A percentile compares a stretch with the other conserved stretches of the same genome.
Conservation (phyloP, 331 rosid species). For the Malus hybrid region DNA sequence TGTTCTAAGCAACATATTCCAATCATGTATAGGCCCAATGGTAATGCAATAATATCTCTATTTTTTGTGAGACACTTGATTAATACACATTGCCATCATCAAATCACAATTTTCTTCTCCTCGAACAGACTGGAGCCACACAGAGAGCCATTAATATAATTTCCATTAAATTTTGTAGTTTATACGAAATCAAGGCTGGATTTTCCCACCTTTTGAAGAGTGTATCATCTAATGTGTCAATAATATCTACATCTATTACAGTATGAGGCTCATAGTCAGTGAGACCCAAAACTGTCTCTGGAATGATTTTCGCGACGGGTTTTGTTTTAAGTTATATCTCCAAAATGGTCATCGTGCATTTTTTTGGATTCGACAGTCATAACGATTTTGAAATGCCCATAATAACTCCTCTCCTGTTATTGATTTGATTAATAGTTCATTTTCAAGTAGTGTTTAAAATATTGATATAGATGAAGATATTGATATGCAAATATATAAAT, state of each 20-base stretch:
- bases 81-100: slow-evolving; percentile 3
- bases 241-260: neutral
- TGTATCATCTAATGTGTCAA: neutral
- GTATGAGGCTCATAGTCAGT: neutral
- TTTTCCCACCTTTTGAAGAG: neutral
- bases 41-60: slow-evolving; percentile 38
- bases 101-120: slow-evolving; percentile 15
- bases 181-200: slow-evolving; percentile 2
- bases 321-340: neutral
- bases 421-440: too few species aligned
- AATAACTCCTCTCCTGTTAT: too few species aligned
- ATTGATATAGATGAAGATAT: too few species aligned
- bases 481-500: too few species aligned
- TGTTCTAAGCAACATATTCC: slow-evolving; percentile 69
- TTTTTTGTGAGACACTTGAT: slow-evolving; percentile 2
- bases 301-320: neutral
- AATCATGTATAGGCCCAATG: slow-evolving; percentile 76
- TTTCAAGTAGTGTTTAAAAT: too few species aligned
- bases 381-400: too few species aligned
- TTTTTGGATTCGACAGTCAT: too few species aligned
- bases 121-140: slow-evolving; percentile 10
- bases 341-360: too few species aligned
- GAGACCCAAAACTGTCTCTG: neutral
- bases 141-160: slow-evolving; percentile 8
- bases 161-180: neutral